These are phyloP conservation scores for Odontarrhena argentea DNA, from an alignment of 345 rosid species.

Conservation along the genomic window DNA sequence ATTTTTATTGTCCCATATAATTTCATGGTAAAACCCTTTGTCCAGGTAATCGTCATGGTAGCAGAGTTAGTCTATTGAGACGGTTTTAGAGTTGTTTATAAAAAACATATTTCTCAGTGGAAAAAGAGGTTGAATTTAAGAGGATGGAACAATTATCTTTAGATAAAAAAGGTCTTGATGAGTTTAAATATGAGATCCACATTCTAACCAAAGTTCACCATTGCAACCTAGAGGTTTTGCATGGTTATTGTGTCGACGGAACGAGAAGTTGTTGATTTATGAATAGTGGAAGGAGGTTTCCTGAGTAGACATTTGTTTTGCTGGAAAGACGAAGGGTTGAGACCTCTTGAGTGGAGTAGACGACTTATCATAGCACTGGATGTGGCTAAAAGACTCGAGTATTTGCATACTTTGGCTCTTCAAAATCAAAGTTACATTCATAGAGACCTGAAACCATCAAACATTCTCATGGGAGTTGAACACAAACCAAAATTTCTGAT, in stretches of 20 bases:
- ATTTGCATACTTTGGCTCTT: slow-evolving; percentile 53
- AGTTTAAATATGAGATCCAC: slow-evolving; percentile 57
- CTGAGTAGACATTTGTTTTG: slow-evolving; percentile 48
- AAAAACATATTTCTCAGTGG: slow-evolving; percentile 52
- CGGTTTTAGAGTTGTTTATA: slow-evolving; percentile 58
- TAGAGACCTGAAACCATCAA: slow-evolving; percentile 56
- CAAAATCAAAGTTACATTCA: slow-evolving; percentile 54
- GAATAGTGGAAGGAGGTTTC: slow-evolving; percentile 62
- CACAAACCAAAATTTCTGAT: slow-evolving; percentile 46
- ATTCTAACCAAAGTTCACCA: slow-evolving; percentile 61
- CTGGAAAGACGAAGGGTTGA: slow-evolving; percentile 46
- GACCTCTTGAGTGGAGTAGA: slow-evolving; percentile 56
- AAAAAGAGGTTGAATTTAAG: slow-evolving; percentile 48
- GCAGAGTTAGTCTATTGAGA: slow-evolving; percentile 21
- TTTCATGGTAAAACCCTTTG: too few relatives aligned
- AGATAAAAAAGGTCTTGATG: slow-evolving; percentile 48
- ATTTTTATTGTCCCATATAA: too few relatives aligned
- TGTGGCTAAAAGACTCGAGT: slow-evolving; percentile 61
- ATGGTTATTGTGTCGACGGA: slow-evolving; percentile 58
- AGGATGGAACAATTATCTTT: slow-evolving; percentile 52
- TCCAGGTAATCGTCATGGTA: too few relatives aligned
- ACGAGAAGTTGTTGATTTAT: slow-evolving; percentile 57
- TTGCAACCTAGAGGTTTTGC: slow-evolving; percentile 51
- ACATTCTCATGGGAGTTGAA: slow-evolving; percentile 58
- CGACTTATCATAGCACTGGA: slow-evolving; percentile 53